Percentiles rank a stretch among this genome's conserved stretches.
Evolutionary conservation across 805 yeast genomes (phyloP).

Genomic region (Ogataea glucozyma): DNA sequence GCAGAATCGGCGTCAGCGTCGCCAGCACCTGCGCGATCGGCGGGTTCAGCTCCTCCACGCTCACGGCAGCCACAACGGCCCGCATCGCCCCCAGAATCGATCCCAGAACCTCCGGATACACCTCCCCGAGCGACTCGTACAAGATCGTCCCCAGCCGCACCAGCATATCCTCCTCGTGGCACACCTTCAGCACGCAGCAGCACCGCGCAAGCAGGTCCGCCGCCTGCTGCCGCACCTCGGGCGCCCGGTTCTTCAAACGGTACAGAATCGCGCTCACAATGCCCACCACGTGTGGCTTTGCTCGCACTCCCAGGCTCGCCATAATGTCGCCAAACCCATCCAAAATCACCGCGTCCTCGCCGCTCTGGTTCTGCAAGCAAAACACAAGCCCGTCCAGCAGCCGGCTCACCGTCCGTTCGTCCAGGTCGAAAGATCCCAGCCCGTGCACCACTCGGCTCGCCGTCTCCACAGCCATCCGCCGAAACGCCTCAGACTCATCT

Average conservation of each 20-base stretch:
- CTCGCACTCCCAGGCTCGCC: conserved; percentile 59
- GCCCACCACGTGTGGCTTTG: conserved; percentile 70
- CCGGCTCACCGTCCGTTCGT: conserved; percentile 57
- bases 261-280: conserved; percentile 72
- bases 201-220: conserved; percentile 71
- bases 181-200: conserved; percentile 63
- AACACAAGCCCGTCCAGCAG: conserved; percentile 78
- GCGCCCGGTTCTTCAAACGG: conserved; percentile 67
- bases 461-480: conserved; percentile 78
- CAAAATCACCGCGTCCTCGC: conserved; percentile 53
- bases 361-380: conserved; percentile 78
- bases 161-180: conserved; percentile 64
- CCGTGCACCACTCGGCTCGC: conserved; percentile 53
- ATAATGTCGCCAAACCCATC: conserved; percentile 66
- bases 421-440: conserved; percentile 59
- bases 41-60: conserved; percentile 67
- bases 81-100: conserved; percentile 74
- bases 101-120: conserved; percentile 89
- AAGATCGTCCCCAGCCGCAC: conserved; percentile 71
- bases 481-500: conserved; percentile 79
- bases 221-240: conserved; percentile 79
- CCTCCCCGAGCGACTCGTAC: conserved; percentile 92
- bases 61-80: conserved; percentile 60
- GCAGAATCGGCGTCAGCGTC: conserved; percentile 84
- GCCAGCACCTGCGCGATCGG: conserved; percentile 82